Conservation (phyloP, 345 rosid genomes). For the Eucalyptus polyanthemos region DNA sequence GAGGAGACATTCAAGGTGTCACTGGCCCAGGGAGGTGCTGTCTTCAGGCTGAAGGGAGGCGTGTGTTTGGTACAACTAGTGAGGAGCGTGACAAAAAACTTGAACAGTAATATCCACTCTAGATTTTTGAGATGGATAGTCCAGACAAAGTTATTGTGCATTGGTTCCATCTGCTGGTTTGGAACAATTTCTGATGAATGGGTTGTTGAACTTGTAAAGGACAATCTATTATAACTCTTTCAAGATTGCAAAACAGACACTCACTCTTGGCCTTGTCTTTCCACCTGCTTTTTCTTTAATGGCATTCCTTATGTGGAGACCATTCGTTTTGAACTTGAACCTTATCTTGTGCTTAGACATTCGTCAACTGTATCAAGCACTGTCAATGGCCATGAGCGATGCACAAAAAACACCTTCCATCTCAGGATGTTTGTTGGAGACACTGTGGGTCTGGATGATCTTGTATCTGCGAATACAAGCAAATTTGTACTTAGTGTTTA, state of each 20-base stretch:
- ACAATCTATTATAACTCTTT: constrained; percentile 71
- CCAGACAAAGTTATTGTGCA: constrained; percentile 60
- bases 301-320: constrained; percentile 72
- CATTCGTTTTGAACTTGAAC: constrained; percentile 36
- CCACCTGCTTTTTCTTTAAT: constrained; percentile 84
- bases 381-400: constrained; percentile 57
- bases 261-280: constrained; percentile 75
- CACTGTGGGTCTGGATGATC: constrained; percentile 69
- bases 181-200: constrained; percentile 76
- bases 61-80: constrained; percentile 51
- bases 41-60: constrained; percentile 72
- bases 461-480: constrained; percentile 55
- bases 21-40: constrained; percentile 73
- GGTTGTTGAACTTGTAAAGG: constrained; percentile 76
- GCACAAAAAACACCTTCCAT: constrained; percentile 40
- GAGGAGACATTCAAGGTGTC: constrained; percentile 80
- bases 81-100: constrained; percentile 48
- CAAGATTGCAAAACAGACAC: constrained; percentile 78
- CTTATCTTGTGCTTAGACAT: constrained; percentile 56
- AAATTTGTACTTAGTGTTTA: not conserved
- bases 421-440: constrained; percentile 14
- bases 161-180: constrained; percentile 85
- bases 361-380: constrained; percentile 56
- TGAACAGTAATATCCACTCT: constrained; percentile 68
- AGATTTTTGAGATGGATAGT: constrained; percentile 46